Conservation (phyloP, 2,329 filamentous ascomycete genomes). For the Hypoxylon sp. region DNA sequence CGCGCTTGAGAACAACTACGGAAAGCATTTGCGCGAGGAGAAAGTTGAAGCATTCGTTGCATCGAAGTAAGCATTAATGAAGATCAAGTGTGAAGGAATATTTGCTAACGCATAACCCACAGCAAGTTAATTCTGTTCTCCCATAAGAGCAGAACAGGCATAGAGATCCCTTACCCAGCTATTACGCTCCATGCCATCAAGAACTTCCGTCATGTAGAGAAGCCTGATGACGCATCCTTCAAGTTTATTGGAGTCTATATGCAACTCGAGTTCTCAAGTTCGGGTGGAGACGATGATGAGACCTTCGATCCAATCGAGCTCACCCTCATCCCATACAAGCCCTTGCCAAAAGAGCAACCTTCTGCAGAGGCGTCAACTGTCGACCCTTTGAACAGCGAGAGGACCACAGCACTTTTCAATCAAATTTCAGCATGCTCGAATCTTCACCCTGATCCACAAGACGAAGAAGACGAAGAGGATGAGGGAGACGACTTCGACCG, state of each 20-base stretch:
- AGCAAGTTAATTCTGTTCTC: slow-evolving; percentile 77
- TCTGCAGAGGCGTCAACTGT: slow-evolving; percentile 50
- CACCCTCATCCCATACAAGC: slow-evolving; percentile 70
- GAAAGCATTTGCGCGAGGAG: slow-evolving; percentile 55
- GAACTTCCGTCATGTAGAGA: slow-evolving; percentile 62
- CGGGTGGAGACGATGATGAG: slow-evolving; percentile 73
- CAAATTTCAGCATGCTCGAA: slow-evolving; percentile 83
- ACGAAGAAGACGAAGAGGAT: slow-evolving; percentile 71
- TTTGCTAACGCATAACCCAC: slow-evolving; percentile 52
- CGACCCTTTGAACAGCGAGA: slow-evolving; percentile 51
- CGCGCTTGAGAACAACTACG: slow-evolving; percentile 55
- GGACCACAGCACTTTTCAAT: slow-evolving; percentile 70
- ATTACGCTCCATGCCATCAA: slow-evolving; percentile 84
- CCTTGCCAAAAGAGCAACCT: slow-evolving; percentile 50
- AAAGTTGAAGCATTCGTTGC: slow-evolving; percentile 72
- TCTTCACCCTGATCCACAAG: slow-evolving; percentile 79
- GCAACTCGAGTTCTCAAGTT: slow-evolving; percentile 76
- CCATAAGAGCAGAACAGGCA: slow-evolving; percentile 68
- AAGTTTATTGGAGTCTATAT: slow-evolving; percentile 72
- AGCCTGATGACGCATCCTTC: slow-evolving; percentile 57
- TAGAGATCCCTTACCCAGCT: slow-evolving; percentile 80
- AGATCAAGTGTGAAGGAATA: neutral
- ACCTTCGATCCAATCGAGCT: slow-evolving; percentile 76
- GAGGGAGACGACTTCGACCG: slow-evolving; percentile 64
- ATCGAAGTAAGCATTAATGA: slow-evolving; percentile 65